A percentile compares a stretch with the other conserved stretches of the same genome.
These are phyloP conservation scores for Alternaria sp. DNA, from an alignment of 2,329 filamentous ascomycete species.

Conservation along the genomic window DNA sequence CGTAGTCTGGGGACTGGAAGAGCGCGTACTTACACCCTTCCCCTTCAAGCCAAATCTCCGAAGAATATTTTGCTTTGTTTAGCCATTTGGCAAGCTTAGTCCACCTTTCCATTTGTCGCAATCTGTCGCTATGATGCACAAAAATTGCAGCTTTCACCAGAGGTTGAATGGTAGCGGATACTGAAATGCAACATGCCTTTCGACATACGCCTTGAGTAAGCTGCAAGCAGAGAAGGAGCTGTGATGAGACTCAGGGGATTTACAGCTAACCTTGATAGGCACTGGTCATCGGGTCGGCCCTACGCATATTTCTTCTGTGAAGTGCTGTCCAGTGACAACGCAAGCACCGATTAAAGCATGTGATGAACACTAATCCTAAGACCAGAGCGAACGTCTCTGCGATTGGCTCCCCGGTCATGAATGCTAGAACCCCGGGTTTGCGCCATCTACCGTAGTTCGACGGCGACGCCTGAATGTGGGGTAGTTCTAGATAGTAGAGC, in stretches of 20 bases:
- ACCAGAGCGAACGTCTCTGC: constrained; percentile 10
- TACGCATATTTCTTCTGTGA: constrained; percentile 31
- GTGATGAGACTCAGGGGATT: constrained; percentile 17
- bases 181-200: background rate
- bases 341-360: constrained; percentile 34
- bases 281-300: constrained; percentile 44
- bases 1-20: constrained; percentile 18
- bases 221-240: background rate
- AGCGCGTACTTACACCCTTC: constrained; percentile 3
- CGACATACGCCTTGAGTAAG: background rate
- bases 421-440: constrained; percentile 10
- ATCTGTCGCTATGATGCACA: background rate
- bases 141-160: background rate
- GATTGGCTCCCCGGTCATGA: constrained; percentile 7
- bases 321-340: constrained; percentile 28
- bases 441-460: constrained; percentile 9
- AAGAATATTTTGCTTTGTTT: constrained; percentile 1
- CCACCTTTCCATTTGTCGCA: background rate
- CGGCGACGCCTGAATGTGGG: constrained; percentile 16
- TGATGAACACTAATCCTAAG: constrained; percentile 29
- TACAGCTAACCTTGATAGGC: constrained; percentile 35
- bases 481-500: constrained; percentile 15
- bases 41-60: background rate
- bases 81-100: background rate
- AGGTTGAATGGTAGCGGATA: background rate